A percentile compares a stretch with the other conserved stretches of the same genome.
phyloP scores from a whole-genome alignment of 2,329 filamentous ascomycete genomes.

The Diplodia seriata region DNA sequence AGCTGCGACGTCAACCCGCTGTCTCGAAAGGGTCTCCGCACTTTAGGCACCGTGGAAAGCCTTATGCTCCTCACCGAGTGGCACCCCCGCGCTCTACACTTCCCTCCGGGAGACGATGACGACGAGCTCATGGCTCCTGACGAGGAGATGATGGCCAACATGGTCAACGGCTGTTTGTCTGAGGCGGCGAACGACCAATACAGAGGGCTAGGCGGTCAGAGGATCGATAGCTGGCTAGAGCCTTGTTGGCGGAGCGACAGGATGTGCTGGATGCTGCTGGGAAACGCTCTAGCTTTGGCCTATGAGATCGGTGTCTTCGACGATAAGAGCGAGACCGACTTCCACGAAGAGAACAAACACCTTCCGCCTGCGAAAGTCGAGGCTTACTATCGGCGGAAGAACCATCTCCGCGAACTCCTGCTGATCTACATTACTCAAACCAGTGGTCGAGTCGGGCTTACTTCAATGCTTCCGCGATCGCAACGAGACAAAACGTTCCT shows the following conservation, averaged over 20 bases:
- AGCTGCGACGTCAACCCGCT: constrained; percentile 70
- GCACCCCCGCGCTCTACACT: constrained; percentile 94
- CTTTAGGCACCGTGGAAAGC: constrained; percentile 91
- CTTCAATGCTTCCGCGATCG: constrained; percentile 80
- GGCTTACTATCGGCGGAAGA: constrained; percentile 76
- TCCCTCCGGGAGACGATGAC: constrained; percentile 75
- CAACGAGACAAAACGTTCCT: constrained; percentile 39
- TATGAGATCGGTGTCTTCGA: constrained; percentile 97
- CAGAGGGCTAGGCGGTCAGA: constrained; percentile 75
- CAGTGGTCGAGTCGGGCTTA: constrained; percentile 90
- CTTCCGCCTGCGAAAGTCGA: constrained; percentile 67
- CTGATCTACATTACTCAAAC: constrained; percentile 92
- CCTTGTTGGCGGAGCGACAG: constrained; percentile 89
- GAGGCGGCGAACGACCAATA: constrained; percentile 31
- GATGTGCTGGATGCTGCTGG: constrained; percentile 98
- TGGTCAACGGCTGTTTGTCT: constrained; percentile 27
- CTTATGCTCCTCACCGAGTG: constrained; percentile 94
- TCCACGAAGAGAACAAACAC: constrained; percentile 49
- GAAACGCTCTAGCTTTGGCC: constrained; percentile 85
- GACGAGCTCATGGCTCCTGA: constrained; percentile 70
- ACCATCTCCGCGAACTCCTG: constrained; percentile 83
- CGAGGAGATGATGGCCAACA: constrained; percentile 51
- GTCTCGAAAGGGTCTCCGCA: constrained; percentile 74
- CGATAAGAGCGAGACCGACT: constrained; percentile 75
- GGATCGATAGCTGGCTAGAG: constrained; percentile 95